phyloP scores from a whole-genome alignment of 2,329 filamentous ascomycete genomes.

The Penicillium palitans region DNA sequence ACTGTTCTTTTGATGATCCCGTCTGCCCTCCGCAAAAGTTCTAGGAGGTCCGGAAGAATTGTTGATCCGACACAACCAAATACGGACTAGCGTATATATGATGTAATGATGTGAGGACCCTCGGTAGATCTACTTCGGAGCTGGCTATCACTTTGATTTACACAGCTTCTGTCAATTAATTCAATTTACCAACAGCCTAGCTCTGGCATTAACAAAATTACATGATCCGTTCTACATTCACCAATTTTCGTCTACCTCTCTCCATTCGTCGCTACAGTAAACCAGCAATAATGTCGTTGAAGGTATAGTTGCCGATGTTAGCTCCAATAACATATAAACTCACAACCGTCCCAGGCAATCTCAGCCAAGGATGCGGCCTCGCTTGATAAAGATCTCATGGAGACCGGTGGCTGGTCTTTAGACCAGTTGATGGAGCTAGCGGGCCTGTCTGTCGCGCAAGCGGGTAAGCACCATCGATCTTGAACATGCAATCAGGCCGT shows the following conservation, averaged over 20 bases:
- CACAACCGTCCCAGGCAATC: conserved; percentile 65
- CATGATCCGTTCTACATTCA: conserved; percentile 30
- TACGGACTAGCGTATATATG: conserved; percentile 29
- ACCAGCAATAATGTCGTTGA: conserved; percentile 44
- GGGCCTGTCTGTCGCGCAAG: conserved; percentile 88
- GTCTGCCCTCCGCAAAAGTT: conserved; percentile 32
- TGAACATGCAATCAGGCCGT: neutral
- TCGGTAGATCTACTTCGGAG: conserved; percentile 3
- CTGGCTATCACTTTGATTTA: neutral
- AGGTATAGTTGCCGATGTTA: conserved; percentile 29
- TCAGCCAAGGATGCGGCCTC: conserved; percentile 83
- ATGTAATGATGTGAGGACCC: conserved; percentile 25
- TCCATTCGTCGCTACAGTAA: conserved; percentile 27
- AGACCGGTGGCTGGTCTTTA: conserved; percentile 79
- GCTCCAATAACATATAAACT: neutral
- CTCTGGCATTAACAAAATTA: neutral
- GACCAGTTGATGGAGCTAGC: conserved; percentile 98
- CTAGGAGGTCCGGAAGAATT: conserved; percentile 25
- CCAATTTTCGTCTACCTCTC: conserved; percentile 14
- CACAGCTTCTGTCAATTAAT: neutral
- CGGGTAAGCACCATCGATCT: conserved; percentile 55
- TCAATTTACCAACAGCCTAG: neutral
- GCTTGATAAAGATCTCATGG: conserved; percentile 92
- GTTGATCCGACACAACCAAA: conserved; percentile 25
- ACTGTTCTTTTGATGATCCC: conserved; percentile 7